phyloP scores from a whole-genome alignment of 1,284 basidiomycete genomes.

The Ceratobasidium sp. region DNA sequence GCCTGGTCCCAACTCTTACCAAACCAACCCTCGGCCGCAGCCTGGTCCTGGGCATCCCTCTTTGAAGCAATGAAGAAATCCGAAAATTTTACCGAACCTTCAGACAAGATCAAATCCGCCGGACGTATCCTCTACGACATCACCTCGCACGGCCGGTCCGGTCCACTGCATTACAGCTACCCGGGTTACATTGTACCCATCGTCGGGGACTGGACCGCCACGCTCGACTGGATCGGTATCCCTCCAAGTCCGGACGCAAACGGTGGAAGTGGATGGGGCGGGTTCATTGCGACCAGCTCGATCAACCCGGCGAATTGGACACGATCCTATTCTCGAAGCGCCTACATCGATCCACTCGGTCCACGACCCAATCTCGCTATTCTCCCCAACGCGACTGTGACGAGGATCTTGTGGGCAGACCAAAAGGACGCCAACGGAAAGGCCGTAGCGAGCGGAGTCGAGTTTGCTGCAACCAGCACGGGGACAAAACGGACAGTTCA shows the following conservation, averaged over 20 bases:
- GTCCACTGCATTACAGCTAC: conserved; percentile 60
- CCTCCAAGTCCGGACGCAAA: conserved; percentile 61
- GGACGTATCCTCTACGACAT: conserved; percentile 58
- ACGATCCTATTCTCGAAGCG: conserved; percentile 74
- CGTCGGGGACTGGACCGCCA: conserved; percentile 66
- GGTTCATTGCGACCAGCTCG: conserved; percentile 70
- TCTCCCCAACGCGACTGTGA: conserved; percentile 68
- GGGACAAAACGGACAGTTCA: conserved; percentile 59
- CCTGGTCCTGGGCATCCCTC: conserved; percentile 70
- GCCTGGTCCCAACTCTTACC: conserved; percentile 64
- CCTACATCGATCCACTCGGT: conserved; percentile 74
- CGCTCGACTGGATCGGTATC: conserved; percentile 63
- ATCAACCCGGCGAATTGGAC: conserved; percentile 76
- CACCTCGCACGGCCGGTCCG: conserved; percentile 61
- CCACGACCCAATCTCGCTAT: conserved; percentile 73
- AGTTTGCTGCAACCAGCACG: conserved; percentile 62
- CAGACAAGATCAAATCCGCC: conserved; percentile 51
- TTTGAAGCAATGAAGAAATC: conserved; percentile 69
- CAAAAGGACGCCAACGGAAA: conserved; percentile 32
- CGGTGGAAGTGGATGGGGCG: conserved; percentile 65
- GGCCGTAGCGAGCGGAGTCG: conserved; percentile 66
- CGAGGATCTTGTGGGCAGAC: conserved; percentile 67
- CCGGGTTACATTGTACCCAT: conserved; percentile 62
- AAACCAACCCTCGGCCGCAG: conserved; percentile 55
- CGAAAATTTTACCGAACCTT: conserved; percentile 62